Base-by-base conservation (phyloP, 2,329 filamentous ascomycete genomes). In the Alternaria consortialis region DNA sequence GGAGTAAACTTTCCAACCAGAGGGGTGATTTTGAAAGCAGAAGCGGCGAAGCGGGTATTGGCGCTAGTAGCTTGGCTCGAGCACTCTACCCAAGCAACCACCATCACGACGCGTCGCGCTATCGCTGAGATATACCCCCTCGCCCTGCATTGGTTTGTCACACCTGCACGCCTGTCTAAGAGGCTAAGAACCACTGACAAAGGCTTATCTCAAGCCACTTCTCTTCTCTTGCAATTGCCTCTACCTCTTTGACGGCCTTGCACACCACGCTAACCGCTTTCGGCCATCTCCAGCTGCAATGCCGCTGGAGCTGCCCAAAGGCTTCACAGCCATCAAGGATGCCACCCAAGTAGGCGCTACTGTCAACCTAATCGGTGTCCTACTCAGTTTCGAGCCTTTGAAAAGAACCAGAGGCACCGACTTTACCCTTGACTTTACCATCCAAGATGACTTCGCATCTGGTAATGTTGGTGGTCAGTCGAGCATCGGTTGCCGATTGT, bases 361-460 rank as follows among this genome's bases (percentile, higher is more conserved):
- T 6, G 81, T 89, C 64, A 90, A 82, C 77, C 79, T 95, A 40
- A 84, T 93, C 52, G 93, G 92, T 1, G 78, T 94, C 5, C 86
- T 94, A 4, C 86, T 87, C 53, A 91, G 94, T 68, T 84, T 83
- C 50, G 83, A 87, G n/a, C 59, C 50, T 58, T 77, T 83, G 1
- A 85, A 87, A 0, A 57, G 74, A 11, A 88, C 88, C 1, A 80
- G 63, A 55, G 84, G 85, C 23, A 70, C 75, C 25, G 89, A 91
- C 84, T 78, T 65, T 76, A 44, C 39, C 20, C 46, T 74, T 7
- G 75, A 78, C 13, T 78, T 82, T 66, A 76, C 66, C 23, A 64
- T 84, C 11, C 73, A 79, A 54, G 82, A 84, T 66, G 65, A 74
- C 46, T 76, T 76, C 59, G 31, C 60, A 9, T 48, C 58, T 11